These are phyloP conservation scores for Wallacemonas sp. DNA, from an alignment of 208 protist species.

Conservation along the genomic window DNA sequence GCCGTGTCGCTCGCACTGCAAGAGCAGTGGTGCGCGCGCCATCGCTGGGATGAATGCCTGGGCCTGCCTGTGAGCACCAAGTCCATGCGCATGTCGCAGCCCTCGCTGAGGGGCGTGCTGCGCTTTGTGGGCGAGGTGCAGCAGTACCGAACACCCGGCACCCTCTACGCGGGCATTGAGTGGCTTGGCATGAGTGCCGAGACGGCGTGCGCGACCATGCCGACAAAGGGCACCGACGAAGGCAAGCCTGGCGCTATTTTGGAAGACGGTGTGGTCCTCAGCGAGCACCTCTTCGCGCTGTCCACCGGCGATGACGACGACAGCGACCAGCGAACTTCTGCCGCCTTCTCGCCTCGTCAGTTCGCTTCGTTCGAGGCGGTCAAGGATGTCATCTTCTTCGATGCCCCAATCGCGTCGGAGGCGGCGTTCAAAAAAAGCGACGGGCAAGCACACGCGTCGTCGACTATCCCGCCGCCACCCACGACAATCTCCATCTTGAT, in stretches of 20 bases:
- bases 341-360: not conserved
- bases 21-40: constrained; percentile 29
- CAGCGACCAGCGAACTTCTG: not conserved
- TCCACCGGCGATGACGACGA: constrained; percentile 18
- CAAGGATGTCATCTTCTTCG: constrained; percentile 20
- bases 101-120: constrained; percentile 32
- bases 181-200: constrained; percentile 25
- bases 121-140: constrained; percentile 57
- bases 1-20: constrained; percentile 26
- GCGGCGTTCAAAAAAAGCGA: not conserved
- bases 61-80: constrained; percentile 24
- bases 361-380: constrained; percentile 27
- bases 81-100: constrained; percentile 1
- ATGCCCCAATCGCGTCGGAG: not conserved
- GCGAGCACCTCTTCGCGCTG: constrained; percentile 35
- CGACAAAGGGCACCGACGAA: not conserved
- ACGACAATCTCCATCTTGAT: constrained; percentile 32
- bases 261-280: constrained; percentile 53
- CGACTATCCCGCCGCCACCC: not conserved
- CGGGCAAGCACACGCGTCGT: not conserved
- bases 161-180: constrained; percentile 60
- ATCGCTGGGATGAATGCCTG: constrained; percentile 42
- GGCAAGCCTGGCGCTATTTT: constrained; percentile 17
- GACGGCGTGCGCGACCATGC: not conserved
- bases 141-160: constrained; percentile 30